phyloP scores from a whole-genome alignment of 768 basidiomycete species.

The Cystobasidium tubakii region DNA sequence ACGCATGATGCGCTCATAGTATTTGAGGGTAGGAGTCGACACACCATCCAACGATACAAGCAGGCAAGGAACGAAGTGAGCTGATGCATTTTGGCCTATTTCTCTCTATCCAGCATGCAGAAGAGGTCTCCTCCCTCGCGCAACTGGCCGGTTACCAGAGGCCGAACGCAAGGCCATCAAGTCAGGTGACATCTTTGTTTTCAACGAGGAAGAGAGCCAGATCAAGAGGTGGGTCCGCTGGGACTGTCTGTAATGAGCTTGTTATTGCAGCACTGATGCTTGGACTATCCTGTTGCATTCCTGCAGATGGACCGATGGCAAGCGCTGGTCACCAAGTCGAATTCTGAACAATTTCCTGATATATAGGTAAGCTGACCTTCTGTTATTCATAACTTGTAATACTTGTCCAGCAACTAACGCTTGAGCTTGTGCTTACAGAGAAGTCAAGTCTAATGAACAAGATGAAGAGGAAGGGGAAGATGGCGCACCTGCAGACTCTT shows the following conservation, averaged over 20 bases:
- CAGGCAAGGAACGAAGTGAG: too few species aligned
- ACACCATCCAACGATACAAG: too few species aligned
- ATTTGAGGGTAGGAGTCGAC: slow-evolving; percentile 12
- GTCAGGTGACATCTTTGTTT: slow-evolving; percentile 34
- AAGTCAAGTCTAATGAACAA: not conserved
- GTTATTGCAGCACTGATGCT: too few species aligned
- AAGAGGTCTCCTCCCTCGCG: slow-evolving; percentile 17
- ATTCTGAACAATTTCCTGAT: slow-evolving; percentile 35
- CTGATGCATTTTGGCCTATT: too few species aligned
- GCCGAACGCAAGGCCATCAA: slow-evolving; percentile 17
- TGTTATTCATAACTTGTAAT: too few species aligned
- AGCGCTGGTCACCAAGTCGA: slow-evolving; percentile 28
- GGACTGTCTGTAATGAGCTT: too few species aligned
- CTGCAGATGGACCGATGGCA: slow-evolving; percentile 32
- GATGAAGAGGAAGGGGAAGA: not conserved
- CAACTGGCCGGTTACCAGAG: slow-evolving; percentile 17
- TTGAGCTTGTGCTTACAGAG: not conserved
- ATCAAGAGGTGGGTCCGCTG: slow-evolving; percentile 20
- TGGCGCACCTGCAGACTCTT: not conserved
- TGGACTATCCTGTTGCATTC: not conserved
- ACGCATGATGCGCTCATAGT: slow-evolving; percentile 33
- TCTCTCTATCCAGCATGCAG: slow-evolving; percentile 12
- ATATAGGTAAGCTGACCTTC: slow-evolving; percentile 6
- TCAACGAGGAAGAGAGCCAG: slow-evolving; percentile 31
- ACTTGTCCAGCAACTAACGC: too few species aligned